Conservation (phyloP, 768 basidiomycete species). For the Tremella mesenterica region DNA sequence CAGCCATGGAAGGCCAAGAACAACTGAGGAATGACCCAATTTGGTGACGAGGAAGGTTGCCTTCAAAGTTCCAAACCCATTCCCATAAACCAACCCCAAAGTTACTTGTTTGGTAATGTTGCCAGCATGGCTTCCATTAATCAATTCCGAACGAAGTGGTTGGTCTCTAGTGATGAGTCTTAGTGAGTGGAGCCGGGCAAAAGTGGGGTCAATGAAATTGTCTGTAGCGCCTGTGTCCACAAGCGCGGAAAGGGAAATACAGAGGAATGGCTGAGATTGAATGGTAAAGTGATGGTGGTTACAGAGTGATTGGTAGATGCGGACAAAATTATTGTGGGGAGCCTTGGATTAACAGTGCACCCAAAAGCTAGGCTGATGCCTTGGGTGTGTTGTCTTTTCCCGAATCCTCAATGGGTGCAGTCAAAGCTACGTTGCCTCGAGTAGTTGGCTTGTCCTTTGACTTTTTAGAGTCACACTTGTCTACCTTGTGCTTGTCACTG, state of each 20-base stretch:
- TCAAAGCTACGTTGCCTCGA: not conserved
- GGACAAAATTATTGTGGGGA: not conserved
- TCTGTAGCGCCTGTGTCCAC: constrained; percentile 1
- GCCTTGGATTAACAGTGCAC: not conserved
- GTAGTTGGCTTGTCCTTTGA: not conserved
- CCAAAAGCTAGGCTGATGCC: not conserved
- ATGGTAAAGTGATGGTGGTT: not conserved
- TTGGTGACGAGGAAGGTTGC: not conserved
- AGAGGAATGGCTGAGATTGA: not conserved
- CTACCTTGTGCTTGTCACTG: not conserved
- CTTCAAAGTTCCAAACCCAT: not conserved
- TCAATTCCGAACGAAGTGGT: not conserved
- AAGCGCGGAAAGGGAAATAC: not conserved
- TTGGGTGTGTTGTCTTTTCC: not conserved
- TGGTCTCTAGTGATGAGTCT: not conserved
- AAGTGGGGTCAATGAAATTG: not conserved
- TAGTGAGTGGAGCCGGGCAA: not conserved
- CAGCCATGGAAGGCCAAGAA: constrained; percentile 4
- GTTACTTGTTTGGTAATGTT: not conserved
- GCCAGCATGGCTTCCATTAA: not conserved
- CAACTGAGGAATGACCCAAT: not conserved
- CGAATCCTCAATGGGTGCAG: not conserved
- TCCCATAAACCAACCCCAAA: not conserved
- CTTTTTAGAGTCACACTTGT: not conserved
- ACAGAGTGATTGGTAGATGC: not conserved